These are phyloP conservation scores for Periconia sp. DNA, from an alignment of 2,329 filamentous ascomycete species.

Conservation along the genomic window DNA sequence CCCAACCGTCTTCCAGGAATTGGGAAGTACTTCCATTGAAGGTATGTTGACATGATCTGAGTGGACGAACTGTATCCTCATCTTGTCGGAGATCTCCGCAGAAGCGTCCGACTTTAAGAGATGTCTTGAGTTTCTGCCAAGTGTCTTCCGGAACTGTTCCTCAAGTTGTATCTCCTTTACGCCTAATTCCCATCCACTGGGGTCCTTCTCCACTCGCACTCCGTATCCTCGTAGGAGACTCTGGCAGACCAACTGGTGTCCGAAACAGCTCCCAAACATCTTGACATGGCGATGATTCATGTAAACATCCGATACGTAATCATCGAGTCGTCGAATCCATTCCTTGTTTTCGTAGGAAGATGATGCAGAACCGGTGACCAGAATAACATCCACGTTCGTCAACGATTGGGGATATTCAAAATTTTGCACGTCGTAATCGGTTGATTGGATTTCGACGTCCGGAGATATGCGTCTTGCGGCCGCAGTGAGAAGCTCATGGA, in stretches of 20 bases:
- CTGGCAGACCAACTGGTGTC: constrained; percentile 51
- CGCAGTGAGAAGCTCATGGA: constrained; percentile 28
- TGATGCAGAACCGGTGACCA: constrained; percentile 48
- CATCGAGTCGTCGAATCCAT: constrained; percentile 32
- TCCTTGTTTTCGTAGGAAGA: constrained; percentile 36
- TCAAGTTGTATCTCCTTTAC: constrained; percentile 28
- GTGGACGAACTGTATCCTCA: constrained; percentile 50
- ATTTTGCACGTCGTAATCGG: constrained; percentile 44
- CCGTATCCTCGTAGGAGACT: constrained; percentile 41
- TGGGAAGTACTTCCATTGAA: constrained; percentile 16
- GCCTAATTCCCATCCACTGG: constrained; percentile 35
- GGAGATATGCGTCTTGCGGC: constrained; percentile 20
- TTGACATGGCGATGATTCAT: constrained; percentile 35
- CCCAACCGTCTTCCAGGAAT: constrained; percentile 27
- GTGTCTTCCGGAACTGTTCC: constrained; percentile 16
- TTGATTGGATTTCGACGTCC: constrained; percentile 27
- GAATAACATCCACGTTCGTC: constrained; percentile 42
- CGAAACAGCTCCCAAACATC: constrained; percentile 54
- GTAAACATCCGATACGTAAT: constrained; percentile 43
- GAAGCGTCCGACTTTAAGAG: neutral
- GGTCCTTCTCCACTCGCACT: constrained; percentile 31
- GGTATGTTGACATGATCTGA: constrained; percentile 36
- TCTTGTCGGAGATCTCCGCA: constrained; percentile 8
- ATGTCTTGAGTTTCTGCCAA: neutral
- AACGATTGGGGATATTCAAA: constrained; percentile 43